Base-by-base conservation (phyloP, 768 basidiomycete genomes). In the Dioszegia crocea region DNA sequence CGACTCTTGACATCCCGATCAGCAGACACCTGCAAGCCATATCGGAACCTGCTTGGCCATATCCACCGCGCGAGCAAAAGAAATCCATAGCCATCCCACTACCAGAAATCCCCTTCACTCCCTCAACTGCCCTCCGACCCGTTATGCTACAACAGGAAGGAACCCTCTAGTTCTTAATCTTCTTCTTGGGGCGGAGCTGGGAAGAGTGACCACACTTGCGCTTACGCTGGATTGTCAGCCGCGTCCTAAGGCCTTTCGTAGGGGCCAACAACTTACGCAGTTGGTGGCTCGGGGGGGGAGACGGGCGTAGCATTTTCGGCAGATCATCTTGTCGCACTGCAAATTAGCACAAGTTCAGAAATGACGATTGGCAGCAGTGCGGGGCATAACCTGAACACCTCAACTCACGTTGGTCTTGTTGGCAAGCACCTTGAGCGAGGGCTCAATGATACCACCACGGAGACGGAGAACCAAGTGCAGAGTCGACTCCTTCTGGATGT, bases 301-400 rank as follows among this genome's bases (percentile, higher is more conserved):
- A 71, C 96, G 94, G 44, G 96, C 96, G 79, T 98, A 98, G 83
- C 96, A 98, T 80, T 97, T 97, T 80, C 96, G 91, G 85, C 96
- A 98, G 74, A 97, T 97, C 78, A 93, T 90, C 84, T 94, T 94
- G 81, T 96, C 91, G 79, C 92, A 97, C 74, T 74, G 54, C 12
- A 26, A 24, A 46, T 49, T 44, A 59, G 68, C 41, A 31, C 53
- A 14, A 14, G 16, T 10, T 19, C 31, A 17, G 4, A 24, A n/a
- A n/a, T n/a, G n/a, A n/a, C n/a, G n/a, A n/a, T n/a, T n/a, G n/a
- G n/a, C n/a, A n/a, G n/a, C n/a, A n/a, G n/a, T n/a, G n/a, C n/a
- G n/a, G n/a, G n/a, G n/a, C n/a, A n/a, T n/a, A n/a, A n/a, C n/a
- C n/a, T n/a, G n/a, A n/a, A n/a, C n/a, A n/a, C n/a, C n/a, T n/a